Base-by-base conservation (phyloP, 129 eudicot species). In the Chrysanthemum seticuspe region DNA sequence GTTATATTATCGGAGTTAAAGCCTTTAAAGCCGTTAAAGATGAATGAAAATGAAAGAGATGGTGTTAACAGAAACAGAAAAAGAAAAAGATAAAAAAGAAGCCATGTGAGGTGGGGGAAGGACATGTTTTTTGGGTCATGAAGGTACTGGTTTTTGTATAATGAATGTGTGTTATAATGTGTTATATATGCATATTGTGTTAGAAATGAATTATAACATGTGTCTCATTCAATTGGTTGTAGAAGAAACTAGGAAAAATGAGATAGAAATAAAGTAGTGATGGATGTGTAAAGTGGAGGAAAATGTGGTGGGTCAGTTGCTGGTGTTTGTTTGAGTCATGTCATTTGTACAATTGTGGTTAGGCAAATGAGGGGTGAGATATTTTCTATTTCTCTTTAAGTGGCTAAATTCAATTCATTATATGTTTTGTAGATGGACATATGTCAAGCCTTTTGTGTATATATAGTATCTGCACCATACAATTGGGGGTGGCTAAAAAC, bases 21-120 rank as follows among this genome's bases (percentile, higher is more conserved):
- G 36, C 2, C 27, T 68, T 81, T 81, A 78, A 91, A 91, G 3
- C 86, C 94, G 45, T 64, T 71, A 72, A 57, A 91, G 52, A 10
- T 55, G 81, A 91, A 85, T 56, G 74, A 76, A 68, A 48, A 58
- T 12, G 80, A 76, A 7, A 31, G 15, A 59, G 74, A 76, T 57
- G 71, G 63, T 10, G 71, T 74, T 31, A 29, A 62, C 34, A 74
- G 71, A 61, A 14, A 50, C 79, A 23, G 15, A 25, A 21, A n/a
- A 21, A 75, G 73, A 0, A 19, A 27, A 45, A 65, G 29, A 21
- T 1, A 9, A 9, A 65, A 5, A 59, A 66, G 29, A 45, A 66
- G 50, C 50, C 58, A 65, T 65, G 79, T 75, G 57, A 76, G 68
- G 60, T 68, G 19, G n/a, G 40, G 67, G 67, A 68, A 58, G 68